These are phyloP conservation scores for Tulasnella sp. DNA, from an alignment of 768 basidiomycete species.

Conservation along the genomic window DNA sequence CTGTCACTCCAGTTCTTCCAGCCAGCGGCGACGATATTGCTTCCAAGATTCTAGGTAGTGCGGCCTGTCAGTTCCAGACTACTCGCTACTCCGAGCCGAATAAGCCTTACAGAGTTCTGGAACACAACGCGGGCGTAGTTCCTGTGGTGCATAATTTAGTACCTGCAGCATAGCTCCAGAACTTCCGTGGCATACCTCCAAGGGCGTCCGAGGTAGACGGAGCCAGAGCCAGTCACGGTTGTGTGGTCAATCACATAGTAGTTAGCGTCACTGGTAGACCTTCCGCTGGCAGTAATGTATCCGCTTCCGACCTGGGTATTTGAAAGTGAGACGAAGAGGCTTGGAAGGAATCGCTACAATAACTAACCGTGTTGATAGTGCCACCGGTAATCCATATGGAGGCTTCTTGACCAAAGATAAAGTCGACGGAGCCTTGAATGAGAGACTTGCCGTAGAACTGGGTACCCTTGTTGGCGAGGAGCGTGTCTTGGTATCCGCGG, in stretches of 20 bases:
- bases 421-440: conserved; percentile 23
- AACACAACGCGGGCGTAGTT: conserved; percentile 28
- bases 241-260: conserved; percentile 11
- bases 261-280: not conserved
- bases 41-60: conserved; percentile 20
- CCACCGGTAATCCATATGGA: conserved; percentile 11
- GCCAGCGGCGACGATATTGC: conserved; percentile 19
- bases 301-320: conserved; percentile 1
- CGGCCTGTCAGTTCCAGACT: conserved; percentile 2
- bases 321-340: not conserved
- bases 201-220: conserved; percentile 13
- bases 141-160: not conserved
- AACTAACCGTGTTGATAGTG: conserved; percentile 13
- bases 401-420: conserved; percentile 18
- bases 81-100: not conserved
- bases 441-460: conserved; percentile 10
- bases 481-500: conserved; percentile 16
- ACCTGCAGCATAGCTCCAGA: not conserved
- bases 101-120: conserved; percentile 26
- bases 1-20: conserved; percentile 19
- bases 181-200: not conserved
- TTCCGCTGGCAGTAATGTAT: conserved; percentile 16
- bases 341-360: not conserved
- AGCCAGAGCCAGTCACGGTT: not conserved
- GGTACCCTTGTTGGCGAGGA: not conserved